These are phyloP conservation scores for Leishmania mexicana DNA, from an alignment of 208 protist species.

Conservation along the genomic window DNA sequence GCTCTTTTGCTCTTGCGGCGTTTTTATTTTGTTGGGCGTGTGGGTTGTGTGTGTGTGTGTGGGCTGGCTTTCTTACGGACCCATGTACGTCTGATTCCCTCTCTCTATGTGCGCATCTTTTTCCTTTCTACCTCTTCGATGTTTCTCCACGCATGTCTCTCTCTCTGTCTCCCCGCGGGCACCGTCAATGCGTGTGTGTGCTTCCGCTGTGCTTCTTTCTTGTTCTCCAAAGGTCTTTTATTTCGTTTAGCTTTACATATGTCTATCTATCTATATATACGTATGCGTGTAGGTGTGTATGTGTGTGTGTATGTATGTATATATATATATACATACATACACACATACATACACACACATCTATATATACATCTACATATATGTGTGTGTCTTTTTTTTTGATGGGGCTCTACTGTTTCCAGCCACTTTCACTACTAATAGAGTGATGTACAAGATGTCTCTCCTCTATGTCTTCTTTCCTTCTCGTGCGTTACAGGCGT, in stretches of 20 bases:
- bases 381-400: neutral
- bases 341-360: neutral
- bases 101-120: neutral
- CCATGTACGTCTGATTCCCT: neutral
- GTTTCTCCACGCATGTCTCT: neutral
- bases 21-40: neutral
- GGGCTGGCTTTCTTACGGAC: neutral
- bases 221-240: conserved; percentile 6
- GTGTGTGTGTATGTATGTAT: neutral
- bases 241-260: conserved; percentile 8
- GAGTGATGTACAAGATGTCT: conserved; percentile 9
- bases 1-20: neutral
- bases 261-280: neutral
- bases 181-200: neutral
- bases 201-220: neutral
- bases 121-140: neutral
- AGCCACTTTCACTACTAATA: conserved; percentile 1
- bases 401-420: conserved; percentile 1
- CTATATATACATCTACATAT: neutral
- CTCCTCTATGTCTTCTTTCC: neutral
- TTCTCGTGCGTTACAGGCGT: neutral
- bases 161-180: neutral
- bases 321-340: neutral
- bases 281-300: neutral
- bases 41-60: neutral